Percentiles rank a stretch among this genome's conserved stretches.
phyloP scores from a whole-genome alignment of 2,329 filamentous ascomycete genomes.

The Juglanconis sp. region DNA sequence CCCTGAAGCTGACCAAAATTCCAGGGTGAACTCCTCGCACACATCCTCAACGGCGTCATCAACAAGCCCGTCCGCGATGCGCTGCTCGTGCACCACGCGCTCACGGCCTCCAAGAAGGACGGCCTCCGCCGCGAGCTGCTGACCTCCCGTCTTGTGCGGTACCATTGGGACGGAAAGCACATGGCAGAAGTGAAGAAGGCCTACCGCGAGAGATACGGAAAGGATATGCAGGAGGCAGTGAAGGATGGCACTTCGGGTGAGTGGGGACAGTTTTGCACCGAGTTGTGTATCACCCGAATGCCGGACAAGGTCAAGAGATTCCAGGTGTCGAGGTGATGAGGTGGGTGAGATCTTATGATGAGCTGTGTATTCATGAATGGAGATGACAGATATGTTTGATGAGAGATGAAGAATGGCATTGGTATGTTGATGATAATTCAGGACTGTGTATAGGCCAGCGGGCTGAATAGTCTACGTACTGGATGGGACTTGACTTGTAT shows the following conservation, averaged over 20 bases:
- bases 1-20: conserved; percentile 8
- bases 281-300: conserved; percentile 62
- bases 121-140: conserved; percentile 77
- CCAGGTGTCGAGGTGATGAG: conserved; percentile 26
- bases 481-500: too few species aligned
- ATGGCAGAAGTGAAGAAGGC: conserved; percentile 75
- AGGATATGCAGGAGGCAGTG: conserved; percentile 73
- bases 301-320: conserved; percentile 56
- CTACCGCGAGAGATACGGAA: conserved; percentile 74
- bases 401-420: background rate
- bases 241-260: conserved; percentile 72
- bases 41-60: conserved; percentile 94
- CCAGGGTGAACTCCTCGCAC: conserved; percentile 88
- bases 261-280: conserved; percentile 73
- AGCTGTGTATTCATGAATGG: background rate
- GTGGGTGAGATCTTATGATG: conserved; percentile 28
- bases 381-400: background rate
- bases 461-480: background rate
- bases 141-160: conserved; percentile 79
- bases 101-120: conserved; percentile 70
- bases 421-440: background rate
- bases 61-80: conserved; percentile 93
- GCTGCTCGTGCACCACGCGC: conserved; percentile 83
- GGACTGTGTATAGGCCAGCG: background rate
- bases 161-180: conserved; percentile 89